Conservation (phyloP, 2,329 filamentous ascomycete genomes). For the Escovopsis sp. region DNA sequence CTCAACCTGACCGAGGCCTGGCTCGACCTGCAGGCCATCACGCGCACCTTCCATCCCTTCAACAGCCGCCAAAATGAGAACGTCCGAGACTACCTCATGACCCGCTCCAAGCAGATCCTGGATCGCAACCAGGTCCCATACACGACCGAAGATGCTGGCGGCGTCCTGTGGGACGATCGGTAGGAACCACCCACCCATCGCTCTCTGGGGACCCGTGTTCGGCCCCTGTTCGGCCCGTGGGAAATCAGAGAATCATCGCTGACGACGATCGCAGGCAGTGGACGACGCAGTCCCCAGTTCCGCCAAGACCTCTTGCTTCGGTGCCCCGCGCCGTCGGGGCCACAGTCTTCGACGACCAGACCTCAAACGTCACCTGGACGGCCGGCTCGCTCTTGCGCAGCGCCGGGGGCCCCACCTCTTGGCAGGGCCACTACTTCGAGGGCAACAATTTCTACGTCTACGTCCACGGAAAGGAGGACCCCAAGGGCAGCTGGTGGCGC, state of each 20-base stretch:
- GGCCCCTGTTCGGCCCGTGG: too few relatives aligned
- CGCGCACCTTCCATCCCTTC: constrained; percentile 67
- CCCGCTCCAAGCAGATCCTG: constrained; percentile 55
- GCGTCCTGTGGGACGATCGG: constrained; percentile 14
- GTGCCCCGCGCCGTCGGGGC: constrained; percentile 19
- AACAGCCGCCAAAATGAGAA: constrained; percentile 74
- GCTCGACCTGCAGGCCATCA: constrained; percentile 65
- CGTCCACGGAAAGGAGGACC: constrained; percentile 66
- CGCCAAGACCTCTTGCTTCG: neutral
- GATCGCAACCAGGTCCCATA: constrained; percentile 40
- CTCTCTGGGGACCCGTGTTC: too few relatives aligned
- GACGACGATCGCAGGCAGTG: neutral
- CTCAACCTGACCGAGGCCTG: constrained; percentile 77
- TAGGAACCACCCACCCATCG: constrained; percentile 5
- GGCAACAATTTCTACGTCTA: constrained; percentile 87
- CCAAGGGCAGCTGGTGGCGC: constrained; percentile 60
- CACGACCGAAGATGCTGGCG: constrained; percentile 23
- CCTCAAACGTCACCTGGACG: constrained; percentile 59
- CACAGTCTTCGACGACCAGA: constrained; percentile 63
- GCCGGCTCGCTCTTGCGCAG: constrained; percentile 9
- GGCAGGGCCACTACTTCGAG: constrained; percentile 63
- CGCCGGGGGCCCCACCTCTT: constrained; percentile 10
- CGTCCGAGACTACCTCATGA: constrained; percentile 61
- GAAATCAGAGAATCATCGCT: too few relatives aligned
- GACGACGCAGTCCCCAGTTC: neutral